These are phyloP conservation scores for Candida sithepensis DNA, from an alignment of 805 yeast genomes.

Conservation along the genomic window DNA sequence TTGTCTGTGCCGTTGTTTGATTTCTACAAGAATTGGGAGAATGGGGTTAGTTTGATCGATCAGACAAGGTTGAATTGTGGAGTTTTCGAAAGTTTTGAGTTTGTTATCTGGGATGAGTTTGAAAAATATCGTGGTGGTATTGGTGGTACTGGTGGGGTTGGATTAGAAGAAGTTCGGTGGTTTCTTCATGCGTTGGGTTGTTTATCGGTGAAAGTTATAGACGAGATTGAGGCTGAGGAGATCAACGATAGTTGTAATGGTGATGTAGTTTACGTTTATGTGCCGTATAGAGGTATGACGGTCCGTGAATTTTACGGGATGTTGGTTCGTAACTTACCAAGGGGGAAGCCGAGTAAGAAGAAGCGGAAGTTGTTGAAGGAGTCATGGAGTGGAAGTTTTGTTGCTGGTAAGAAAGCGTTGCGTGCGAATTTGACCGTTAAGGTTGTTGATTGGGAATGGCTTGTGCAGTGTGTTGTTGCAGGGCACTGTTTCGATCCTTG, in stretches of 20 bases:
- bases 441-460: conserved; percentile 61
- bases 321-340: neutral
- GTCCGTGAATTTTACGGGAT: conserved; percentile 3
- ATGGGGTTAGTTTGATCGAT: conserved; percentile 28
- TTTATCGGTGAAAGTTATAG: conserved; percentile 3
- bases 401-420: neutral
- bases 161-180: conserved; percentile 6
- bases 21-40: conserved; percentile 38
- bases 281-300: conserved; percentile 9
- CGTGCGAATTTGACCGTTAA: conserved; percentile 14
- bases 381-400: no score
- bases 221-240: neutral
- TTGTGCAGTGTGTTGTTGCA: conserved; percentile 55
- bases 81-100: conserved; percentile 31
- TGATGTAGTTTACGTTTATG: conserved; percentile 5
- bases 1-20: conserved; percentile 45
- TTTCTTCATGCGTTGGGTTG: conserved; percentile 13
- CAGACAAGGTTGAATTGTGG: conserved; percentile 42
- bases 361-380: neutral
- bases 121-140: conserved; percentile 14
- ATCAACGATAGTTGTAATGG: neutral
- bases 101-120: conserved; percentile 32
- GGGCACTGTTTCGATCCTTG: conserved; percentile 12
- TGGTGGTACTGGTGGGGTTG: conserved; percentile 5
- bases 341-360: neutral